Evolutionary conservation across 495 filamentous ascomycete species (phyloP), one percentile per base, ranked within the genome.

Genomic region (Talaromyces liani): DNA sequence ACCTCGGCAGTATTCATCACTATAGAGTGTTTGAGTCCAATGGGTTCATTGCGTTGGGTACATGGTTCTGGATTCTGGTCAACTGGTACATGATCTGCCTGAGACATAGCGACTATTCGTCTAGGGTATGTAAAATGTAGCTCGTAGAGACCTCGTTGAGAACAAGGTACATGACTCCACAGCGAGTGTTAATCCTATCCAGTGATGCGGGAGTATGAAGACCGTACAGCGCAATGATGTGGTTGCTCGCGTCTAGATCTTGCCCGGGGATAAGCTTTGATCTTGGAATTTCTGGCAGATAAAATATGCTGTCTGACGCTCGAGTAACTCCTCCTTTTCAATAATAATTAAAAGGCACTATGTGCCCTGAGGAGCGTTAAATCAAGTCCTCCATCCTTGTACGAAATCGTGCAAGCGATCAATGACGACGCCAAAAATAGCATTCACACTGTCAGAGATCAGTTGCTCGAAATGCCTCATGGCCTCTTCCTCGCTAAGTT

Each of bases 351-450:
- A 45, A 3, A 6, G 16, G 41, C 41, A 45, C 14, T 45, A 45
- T 18, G n/a, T 45, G 41, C 41, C 3, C 9, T 6, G 6, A n/a
- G 4, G 41, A 16, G 2, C 3, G 2, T 49, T 9, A 20, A 10
- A 49, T 79, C 61, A 96, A 34, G 88, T 87, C 71, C 91, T 85
- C 78, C 92, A 94, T 45, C 88, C 87, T 81, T 98, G 94, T 69
- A 95, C 88, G 78, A 97, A 84, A 61, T 91, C 93, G 82, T 99
- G 94, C 68, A 97, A 79, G 60, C 89, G 83, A 81, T 99, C 94
- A 80, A 98, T 97, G 34, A 97, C 88, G 22, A 96, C 92, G 5
- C 92, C 91, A 67, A 93, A 88, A 58, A 96, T 86, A 34, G 90
- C 91, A 73, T 89, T 92, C 47, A 92, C 84, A 65, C 90, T 95